A percentile compares a stretch with the other conserved stretches of the same genome.
These are phyloP conservation scores for Ammopiptanthus mongolicus DNA, from an alignment of 306 rosid genomes.

Conservation along the genomic window DNA sequence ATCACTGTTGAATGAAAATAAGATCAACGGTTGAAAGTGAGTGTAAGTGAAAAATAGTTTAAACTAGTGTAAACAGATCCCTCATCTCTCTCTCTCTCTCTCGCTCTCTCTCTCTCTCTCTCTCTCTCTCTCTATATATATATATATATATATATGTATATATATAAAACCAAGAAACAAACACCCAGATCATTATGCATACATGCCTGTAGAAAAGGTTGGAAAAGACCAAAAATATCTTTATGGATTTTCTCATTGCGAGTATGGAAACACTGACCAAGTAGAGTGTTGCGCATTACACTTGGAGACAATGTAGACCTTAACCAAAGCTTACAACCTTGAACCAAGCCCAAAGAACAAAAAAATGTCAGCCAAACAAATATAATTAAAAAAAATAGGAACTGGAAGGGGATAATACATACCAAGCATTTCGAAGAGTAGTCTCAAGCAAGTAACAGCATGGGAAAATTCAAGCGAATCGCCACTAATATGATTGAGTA, in stretches of 20 bases:
- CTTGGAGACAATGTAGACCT: slow-evolving; percentile 88
- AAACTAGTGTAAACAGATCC: no score
- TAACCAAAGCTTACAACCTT: slow-evolving; percentile 98
- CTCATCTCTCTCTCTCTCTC: no score
- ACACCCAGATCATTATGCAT: slow-evolving; percentile 18
- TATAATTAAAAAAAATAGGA: neutral
- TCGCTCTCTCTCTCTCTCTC: no score
- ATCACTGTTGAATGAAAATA: no score
- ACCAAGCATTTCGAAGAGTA: slow-evolving; percentile 94
- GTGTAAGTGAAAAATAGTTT: no score
- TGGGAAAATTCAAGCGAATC: slow-evolving; percentile 87
- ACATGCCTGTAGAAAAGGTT: slow-evolving; percentile 91
- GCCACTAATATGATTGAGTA: slow-evolving; percentile 85
- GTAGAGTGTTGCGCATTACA: slow-evolving; percentile 89
- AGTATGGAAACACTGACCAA: slow-evolving; percentile 97
- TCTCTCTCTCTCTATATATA: no score
- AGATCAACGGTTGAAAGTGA: no score
- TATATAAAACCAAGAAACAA: neutral
- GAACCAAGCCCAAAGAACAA: slow-evolving; percentile 30
- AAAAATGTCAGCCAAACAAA: slow-evolving; percentile 23
- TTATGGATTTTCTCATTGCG: slow-evolving; percentile 90
- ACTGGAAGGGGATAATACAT: slow-evolving; percentile 19
- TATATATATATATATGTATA: no score
- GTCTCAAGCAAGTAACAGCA: slow-evolving; percentile 85
- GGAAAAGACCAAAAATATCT: slow-evolving; percentile 93